Evolutionary conservation across 2,329 filamentous ascomycete genomes (phyloP), one percentile per base, ranked within the genome.

Genomic region (Diaporthe vexans): DNA sequence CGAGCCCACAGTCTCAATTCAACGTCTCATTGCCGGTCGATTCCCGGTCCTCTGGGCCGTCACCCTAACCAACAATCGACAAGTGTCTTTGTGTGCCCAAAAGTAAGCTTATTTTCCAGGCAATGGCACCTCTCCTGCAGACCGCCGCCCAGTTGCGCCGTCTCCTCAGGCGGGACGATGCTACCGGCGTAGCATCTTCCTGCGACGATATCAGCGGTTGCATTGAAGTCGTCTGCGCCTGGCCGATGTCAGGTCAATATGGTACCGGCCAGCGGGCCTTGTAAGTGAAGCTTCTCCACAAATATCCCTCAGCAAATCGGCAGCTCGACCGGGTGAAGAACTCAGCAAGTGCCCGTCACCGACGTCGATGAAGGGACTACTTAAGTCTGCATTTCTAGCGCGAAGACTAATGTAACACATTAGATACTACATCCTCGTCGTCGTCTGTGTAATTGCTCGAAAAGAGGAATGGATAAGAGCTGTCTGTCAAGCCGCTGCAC

Each of bases 351-450:
- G 35, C 46, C 26, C 37, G n/a, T 54, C 21, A 24, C n/a, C 29
- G 6, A 24, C 43, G n/a, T 35, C 24, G 3, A 19, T 15, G 21
- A 17, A 8, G 3, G 17, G 8, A 35, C 19, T 46, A 43, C 11
- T 43, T 43, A 15, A 43, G 29, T 15, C 26, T n/a, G 5, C 21
- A 26, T 19, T 21, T 29, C 10, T 26, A 26, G 29, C 29, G 29
- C 9, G 33, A 19, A 3, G 6, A 54, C 72, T 73, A 29, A 73
- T 24, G 17, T 1, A 7, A 17, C 7, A 13, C 29, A 1, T 29
- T 11, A 90, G 90, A 75, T 92, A 93, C 80, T 93, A 94, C 79
- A 85, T 89, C 57, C 87, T 93, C 1, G 88, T 93, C 67, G 86
- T 89, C 65, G 87, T 90, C 3, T 93, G 91, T 78, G 86, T 93